Conservation (phyloP, 768 basidiomycete species). For the Agrocybe pediades region DNA sequence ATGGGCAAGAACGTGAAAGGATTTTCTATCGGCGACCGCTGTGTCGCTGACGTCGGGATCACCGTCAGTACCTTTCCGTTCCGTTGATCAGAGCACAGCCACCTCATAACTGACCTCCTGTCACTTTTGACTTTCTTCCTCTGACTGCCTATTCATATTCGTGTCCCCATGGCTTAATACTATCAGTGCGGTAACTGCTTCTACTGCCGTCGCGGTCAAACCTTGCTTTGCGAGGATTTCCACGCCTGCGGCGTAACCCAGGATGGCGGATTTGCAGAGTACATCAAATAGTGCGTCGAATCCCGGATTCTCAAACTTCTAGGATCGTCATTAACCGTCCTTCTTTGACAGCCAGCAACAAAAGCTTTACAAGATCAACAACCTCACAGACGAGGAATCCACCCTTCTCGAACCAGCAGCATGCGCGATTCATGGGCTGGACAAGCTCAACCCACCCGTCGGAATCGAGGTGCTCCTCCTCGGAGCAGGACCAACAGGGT, state of each 20-base stretch:
- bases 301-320: background rate
- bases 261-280: conserved; percentile 90
- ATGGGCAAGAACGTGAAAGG: conserved; percentile 81
- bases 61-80: conserved; percentile 52
- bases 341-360: conserved; percentile 41
- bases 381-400: conserved; percentile 84
- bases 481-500: conserved; percentile 90
- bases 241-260: conserved; percentile 76
- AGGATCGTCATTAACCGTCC: conserved; percentile 1
- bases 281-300: conserved; percentile 74
- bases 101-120: conserved; percentile 5
- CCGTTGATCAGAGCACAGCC: conserved; percentile 16
- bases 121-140: background rate
- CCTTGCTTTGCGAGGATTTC: conserved; percentile 85
- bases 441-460: conserved; percentile 81
- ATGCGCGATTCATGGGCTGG: conserved; percentile 90
- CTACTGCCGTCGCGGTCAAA: conserved; percentile 84
- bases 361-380: conserved; percentile 87
- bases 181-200: conserved; percentile 80
- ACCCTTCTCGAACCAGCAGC: conserved; percentile 89
- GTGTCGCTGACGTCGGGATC: conserved; percentile 73
- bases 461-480: conserved; percentile 84
- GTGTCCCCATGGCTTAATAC: conserved; percentile 1
- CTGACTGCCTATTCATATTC: conserved; percentile 6
- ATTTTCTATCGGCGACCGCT: conserved; percentile 77